Evolutionary conservation across 78 protist genomes (phyloP).

Genomic region (Polysphondylium violaceum): DNA sequence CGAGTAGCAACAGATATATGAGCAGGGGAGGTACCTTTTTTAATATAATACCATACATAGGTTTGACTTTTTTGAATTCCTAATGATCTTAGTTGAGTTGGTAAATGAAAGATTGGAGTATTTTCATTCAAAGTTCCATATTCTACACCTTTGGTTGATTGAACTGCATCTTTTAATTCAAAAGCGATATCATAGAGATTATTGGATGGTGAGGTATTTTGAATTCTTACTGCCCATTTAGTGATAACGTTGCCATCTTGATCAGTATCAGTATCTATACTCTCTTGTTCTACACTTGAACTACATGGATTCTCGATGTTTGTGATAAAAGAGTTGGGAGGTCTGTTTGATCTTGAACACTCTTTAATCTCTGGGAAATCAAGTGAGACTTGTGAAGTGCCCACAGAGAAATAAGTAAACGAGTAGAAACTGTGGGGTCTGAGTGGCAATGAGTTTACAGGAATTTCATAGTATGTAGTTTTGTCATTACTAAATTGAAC

Average conservation of each 20-base stretch:
- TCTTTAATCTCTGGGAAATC: background rate
- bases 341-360: background rate
- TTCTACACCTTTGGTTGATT: background rate
- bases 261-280: background rate
- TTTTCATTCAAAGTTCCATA: background rate
- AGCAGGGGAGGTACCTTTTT: background rate
- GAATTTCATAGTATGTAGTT: background rate
- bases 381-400: background rate
- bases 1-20: background rate
- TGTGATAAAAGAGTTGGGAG: background rate
- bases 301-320: constrained; percentile 5
- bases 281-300: constrained; percentile 5
- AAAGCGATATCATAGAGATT: constrained; percentile 5
- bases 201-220: constrained; percentile 33
- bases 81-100: background rate
- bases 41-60: constrained; percentile 14
- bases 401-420: constrained; percentile 17
- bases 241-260: background rate
- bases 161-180: background rate
- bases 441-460: background rate
- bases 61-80: constrained; percentile 26
- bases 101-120: constrained; percentile 7
- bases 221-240: constrained; percentile 2
- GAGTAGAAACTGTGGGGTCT: constrained; percentile 32
- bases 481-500: background rate